These are phyloP conservation scores for Syncephalastrum contaminatum DNA, from an alignment of 371 early-diverging fungal genomes.

Conservation along the genomic window DNA sequence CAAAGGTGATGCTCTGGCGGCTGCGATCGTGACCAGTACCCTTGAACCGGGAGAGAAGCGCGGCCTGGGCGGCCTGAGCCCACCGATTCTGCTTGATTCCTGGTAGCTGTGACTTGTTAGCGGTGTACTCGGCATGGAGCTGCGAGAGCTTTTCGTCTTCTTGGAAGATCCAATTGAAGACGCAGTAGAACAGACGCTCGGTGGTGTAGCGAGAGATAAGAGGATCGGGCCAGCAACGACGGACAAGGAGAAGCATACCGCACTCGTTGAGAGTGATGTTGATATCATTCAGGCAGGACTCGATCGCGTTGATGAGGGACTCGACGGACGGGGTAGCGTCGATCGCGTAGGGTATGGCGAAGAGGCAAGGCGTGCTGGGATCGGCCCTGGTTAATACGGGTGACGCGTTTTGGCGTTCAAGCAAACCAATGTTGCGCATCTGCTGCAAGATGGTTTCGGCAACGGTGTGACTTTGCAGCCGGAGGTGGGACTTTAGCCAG, in stretches of 20 bases:
- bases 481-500: constrained; percentile 38
- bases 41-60: constrained; percentile 26
- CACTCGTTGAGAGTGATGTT: constrained; percentile 59
- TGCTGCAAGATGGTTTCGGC: constrained; percentile 49
- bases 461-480: constrained; percentile 25
- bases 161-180: constrained; percentile 53
- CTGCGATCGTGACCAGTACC: constrained; percentile 12
- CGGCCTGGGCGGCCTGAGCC: constrained; percentile 35
- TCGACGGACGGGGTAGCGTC: constrained; percentile 49
- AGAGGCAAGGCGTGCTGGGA: constrained; percentile 33
- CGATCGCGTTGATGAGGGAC: constrained; percentile 48
- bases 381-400: constrained; percentile 22
- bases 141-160: constrained; percentile 52
- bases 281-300: constrained; percentile 50
- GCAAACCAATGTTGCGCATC: constrained; percentile 54
- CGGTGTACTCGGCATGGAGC: constrained; percentile 38
- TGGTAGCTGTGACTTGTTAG: constrained; percentile 23
- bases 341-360: constrained; percentile 54
- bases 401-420: constrained; percentile 54
- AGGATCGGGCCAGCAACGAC: constrained; percentile 61
- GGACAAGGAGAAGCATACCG: constrained; percentile 47
- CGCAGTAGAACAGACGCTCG: constrained; percentile 45
- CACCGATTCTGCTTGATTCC: constrained; percentile 23
- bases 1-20: constrained; percentile 25
- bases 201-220: constrained; percentile 53